Evolutionary conservation across 345 rosid genomes (phyloP).

Genomic region (Sisymbrium altissimum): DNA sequence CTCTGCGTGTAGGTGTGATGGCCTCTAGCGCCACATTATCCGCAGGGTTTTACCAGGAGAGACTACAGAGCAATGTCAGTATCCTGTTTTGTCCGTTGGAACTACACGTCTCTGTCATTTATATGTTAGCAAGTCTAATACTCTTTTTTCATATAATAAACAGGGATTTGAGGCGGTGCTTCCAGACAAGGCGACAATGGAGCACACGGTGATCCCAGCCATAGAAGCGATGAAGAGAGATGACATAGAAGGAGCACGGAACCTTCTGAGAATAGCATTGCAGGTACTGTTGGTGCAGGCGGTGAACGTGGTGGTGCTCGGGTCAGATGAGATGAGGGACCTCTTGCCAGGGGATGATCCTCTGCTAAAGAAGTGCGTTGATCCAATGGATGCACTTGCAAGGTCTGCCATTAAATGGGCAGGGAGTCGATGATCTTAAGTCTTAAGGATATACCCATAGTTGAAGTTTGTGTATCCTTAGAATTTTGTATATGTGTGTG

Average conservation of each 20-base stretch:
- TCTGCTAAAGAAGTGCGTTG: slow-evolving; percentile 51
- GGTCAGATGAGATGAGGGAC: slow-evolving; percentile 53
- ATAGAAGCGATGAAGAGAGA: slow-evolving; percentile 42
- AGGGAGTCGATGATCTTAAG: slow-evolving; percentile 13
- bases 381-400: slow-evolving; percentile 68
- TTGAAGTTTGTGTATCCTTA: background rate
- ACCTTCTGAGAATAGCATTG: slow-evolving; percentile 53
- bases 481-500: background rate
- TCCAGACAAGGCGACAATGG: slow-evolving; percentile 59
- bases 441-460: background rate
- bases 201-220: slow-evolving; percentile 52
- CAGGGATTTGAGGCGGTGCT: slow-evolving; percentile 74
- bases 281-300: slow-evolving; percentile 59
- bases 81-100: background rate
- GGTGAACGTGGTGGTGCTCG: slow-evolving; percentile 57
- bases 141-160: background rate
- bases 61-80: slow-evolving; percentile 56
- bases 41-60: slow-evolving; percentile 55
- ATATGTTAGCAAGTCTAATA: background rate
- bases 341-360: slow-evolving; percentile 59
- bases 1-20: slow-evolving; percentile 59
- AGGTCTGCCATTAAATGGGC: slow-evolving; percentile 59
- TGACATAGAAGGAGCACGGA: slow-evolving; percentile 65
- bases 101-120: background rate
- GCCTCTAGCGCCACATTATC: slow-evolving; percentile 40